phyloP scores from a whole-genome alignment of 129 eudicot species.

The Lactuca saligna region DNA sequence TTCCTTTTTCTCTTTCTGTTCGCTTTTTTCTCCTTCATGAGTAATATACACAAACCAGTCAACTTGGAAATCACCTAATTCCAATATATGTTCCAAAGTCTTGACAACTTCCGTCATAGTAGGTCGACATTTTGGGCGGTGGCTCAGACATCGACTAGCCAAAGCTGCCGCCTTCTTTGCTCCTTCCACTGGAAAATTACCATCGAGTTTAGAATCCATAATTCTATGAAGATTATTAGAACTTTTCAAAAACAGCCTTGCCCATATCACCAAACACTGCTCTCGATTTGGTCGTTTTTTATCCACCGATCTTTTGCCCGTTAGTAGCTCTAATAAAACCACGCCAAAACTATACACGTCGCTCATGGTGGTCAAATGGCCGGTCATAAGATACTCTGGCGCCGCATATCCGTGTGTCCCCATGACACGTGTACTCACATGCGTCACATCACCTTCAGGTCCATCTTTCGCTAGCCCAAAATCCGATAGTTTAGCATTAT shows the following conservation, averaged over 20 bases:
- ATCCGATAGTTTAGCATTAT: slow-evolving; percentile 74
- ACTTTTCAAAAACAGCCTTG: slow-evolving; percentile 52
- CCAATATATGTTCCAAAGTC: slow-evolving; percentile 48
- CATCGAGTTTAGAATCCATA: slow-evolving; percentile 63
- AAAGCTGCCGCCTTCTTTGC: slow-evolving; percentile 45
- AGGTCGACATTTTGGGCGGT: slow-evolving; percentile 52
- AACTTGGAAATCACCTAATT: slow-evolving; percentile 38
- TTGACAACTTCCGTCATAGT: slow-evolving; percentile 54
- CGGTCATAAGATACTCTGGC: slow-evolving; percentile 92
- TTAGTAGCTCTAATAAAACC: slow-evolving; percentile 49
- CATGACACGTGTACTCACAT: slow-evolving; percentile 78
- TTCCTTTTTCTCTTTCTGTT: slow-evolving; percentile 18
- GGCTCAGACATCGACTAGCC: slow-evolving; percentile 64
- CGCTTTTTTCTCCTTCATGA: slow-evolving; percentile 26
- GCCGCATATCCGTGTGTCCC: slow-evolving; percentile 95
- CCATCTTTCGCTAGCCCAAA: slow-evolving; percentile 94
- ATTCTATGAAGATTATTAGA: slow-evolving; percentile 43
- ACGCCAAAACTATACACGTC: slow-evolving; percentile 68
- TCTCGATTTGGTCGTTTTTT: slow-evolving; percentile 53
- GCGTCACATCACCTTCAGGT: slow-evolving; percentile 78
- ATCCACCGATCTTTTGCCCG: slow-evolving; percentile 64
- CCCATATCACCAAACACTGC: slow-evolving; percentile 54
- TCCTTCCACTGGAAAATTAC: slow-evolving; percentile 43
- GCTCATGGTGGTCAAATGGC: slow-evolving; percentile 59
- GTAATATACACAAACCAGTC: slow-evolving; percentile 47